phyloP scores from a whole-genome alignment of 768 basidiomycete species.

The Boletus rex-veris region DNA sequence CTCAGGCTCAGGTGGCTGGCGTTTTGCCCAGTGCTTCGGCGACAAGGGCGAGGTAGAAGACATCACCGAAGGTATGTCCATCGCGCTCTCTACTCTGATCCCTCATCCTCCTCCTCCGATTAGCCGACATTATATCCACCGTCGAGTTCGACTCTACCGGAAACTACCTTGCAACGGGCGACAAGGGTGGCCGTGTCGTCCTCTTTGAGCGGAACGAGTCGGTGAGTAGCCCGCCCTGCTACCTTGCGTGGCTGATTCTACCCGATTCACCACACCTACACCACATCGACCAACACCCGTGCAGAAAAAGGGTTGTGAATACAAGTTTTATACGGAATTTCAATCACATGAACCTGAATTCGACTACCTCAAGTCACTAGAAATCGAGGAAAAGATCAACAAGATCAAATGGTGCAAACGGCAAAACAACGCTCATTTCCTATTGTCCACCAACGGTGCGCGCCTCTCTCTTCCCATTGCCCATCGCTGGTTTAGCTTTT shows the following conservation, averaged over 20 bases:
- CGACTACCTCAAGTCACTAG: conserved; percentile 98
- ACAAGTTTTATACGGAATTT: conserved; percentile 99
- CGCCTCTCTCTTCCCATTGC: neutral
- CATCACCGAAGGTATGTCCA: conserved; percentile 87
- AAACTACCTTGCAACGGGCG: conserved; percentile 98
- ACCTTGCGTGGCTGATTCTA: conserved; percentile 30
- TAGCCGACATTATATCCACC: conserved; percentile 99
- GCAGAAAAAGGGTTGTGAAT: conserved; percentile 99
- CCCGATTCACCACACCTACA: conserved; percentile 25
- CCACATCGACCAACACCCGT: conserved; percentile 15
- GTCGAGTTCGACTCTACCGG: conserved; percentile 99
- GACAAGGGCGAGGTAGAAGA: conserved; percentile 99
- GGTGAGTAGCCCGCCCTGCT: conserved; percentile 46
- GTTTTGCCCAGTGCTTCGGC: conserved; percentile 99
- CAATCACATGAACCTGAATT: conserved; percentile 99
- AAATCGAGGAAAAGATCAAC: conserved; percentile 99
- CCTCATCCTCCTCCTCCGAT: conserved; percentile 9
- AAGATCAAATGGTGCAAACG: conserved; percentile 99
- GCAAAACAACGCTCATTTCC: conserved; percentile 95
- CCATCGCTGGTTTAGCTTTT: neutral
- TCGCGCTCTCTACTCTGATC: conserved; percentile 12
- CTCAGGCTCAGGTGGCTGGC: conserved; percentile 85
- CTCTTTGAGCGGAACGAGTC: conserved; percentile 98
- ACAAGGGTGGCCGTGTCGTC: conserved; percentile 98
- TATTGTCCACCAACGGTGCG: conserved; percentile 94